phyloP scores from a whole-genome alignment of 2,329 filamentous ascomycete genomes.

The Paramyrothecium sp. region DNA sequence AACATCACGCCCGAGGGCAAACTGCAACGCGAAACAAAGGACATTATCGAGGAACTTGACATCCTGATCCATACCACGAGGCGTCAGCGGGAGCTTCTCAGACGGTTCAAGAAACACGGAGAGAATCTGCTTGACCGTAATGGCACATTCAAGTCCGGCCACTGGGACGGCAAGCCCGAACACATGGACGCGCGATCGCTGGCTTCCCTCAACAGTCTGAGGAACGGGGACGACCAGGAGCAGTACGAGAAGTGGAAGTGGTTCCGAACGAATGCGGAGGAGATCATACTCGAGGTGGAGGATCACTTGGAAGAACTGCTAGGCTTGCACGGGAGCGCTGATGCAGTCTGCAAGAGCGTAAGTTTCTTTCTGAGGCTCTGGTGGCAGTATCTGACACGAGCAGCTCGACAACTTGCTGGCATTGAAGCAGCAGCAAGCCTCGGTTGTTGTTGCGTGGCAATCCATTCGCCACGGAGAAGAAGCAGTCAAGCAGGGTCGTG shows the following conservation, averaged over 20 bases:
- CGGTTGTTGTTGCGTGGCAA: conserved; percentile 25
- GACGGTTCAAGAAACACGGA: conserved; percentile 3
- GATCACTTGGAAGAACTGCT: conserved; percentile 1
- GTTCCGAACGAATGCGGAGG: conserved; percentile 2
- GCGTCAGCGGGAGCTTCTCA: conserved; percentile 1
- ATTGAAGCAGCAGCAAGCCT: conserved; percentile 30
- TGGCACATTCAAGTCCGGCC: not conserved
- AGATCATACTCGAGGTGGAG: not conserved
- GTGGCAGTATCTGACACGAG: not conserved
- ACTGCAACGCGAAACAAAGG: conserved; percentile 3
- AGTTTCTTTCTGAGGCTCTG: not conserved
- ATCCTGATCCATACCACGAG: conserved; percentile 2
- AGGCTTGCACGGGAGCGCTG: conserved; percentile 1
- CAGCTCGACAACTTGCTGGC: conserved; percentile 20
- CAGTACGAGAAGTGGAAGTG: conserved; percentile 1
- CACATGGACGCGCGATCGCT: not conserved
- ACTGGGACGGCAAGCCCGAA: not conserved
- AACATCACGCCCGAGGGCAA: conserved; percentile 4
- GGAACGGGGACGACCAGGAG: not conserved
- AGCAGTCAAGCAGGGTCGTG: conserved; percentile 23
- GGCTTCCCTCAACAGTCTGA: not conserved
- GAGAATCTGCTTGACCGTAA: not conserved
- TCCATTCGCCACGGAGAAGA: conserved; percentile 23
- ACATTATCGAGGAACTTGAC: conserved; percentile 6
- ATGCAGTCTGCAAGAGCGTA: conserved; percentile 2